A percentile compares a stretch with the other conserved stretches of the same genome.
Evolutionary conservation across 2,329 filamentous ascomycete species (phyloP).

Genomic region (Aspergillus felis): DNA sequence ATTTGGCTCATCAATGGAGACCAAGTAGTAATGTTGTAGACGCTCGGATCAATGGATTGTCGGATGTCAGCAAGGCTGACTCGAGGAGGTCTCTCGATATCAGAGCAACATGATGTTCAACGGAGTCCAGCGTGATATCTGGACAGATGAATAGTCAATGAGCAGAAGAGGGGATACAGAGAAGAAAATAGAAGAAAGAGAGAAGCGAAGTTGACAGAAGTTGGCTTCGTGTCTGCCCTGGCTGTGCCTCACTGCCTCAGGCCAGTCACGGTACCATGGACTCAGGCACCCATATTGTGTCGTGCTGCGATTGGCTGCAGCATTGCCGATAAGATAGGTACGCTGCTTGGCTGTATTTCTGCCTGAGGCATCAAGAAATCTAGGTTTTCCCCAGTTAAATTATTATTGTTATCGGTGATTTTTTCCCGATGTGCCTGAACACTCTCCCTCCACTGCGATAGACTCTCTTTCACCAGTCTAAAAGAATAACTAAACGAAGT

Average conservation of each 20-base stretch:
- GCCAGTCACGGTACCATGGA: neutral
- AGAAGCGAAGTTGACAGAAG: neutral
- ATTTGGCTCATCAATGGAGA: neutral
- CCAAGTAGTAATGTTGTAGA: neutral
- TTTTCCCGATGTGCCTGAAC: neutral
- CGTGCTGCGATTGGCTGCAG: neutral
- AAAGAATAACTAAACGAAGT: neutral
- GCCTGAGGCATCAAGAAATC: neutral
- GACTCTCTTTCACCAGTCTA: slow-evolving; percentile 1
- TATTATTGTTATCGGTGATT: neutral
- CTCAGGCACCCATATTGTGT: neutral
- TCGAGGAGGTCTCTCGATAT: neutral
- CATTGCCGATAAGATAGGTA: neutral
- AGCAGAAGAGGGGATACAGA: neutral
- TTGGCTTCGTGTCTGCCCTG: neutral
- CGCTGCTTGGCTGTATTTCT: neutral
- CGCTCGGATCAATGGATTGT: neutral
- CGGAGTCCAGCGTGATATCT: neutral
- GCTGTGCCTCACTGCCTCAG: neutral
- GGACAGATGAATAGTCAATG: neutral
- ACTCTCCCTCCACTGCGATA: neutral
- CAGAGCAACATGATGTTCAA: neutral
- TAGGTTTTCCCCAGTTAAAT: neutral
- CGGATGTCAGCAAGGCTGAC: neutral
- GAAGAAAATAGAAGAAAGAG: neutral